A percentile compares a stretch with the other conserved stretches of the same genome.
These are phyloP conservation scores for Prunus davidiana DNA, from an alignment of 306 rosid species.

Conservation along the genomic window DNA sequence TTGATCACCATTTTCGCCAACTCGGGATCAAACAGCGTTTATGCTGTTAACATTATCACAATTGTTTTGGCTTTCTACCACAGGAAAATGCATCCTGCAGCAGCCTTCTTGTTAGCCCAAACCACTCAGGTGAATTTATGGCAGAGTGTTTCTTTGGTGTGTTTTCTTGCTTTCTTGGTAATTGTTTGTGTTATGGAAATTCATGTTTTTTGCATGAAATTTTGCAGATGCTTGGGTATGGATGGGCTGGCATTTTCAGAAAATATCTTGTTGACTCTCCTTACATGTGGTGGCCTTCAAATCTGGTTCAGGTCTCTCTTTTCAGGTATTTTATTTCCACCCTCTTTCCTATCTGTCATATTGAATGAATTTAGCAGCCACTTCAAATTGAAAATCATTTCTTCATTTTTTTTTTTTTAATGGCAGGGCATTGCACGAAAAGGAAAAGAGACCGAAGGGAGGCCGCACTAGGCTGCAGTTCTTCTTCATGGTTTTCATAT, in stretches of 20 bases:
- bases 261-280: slow-evolving; percentile 45
- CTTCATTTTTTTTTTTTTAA: not conserved
- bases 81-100: slow-evolving; percentile 16
- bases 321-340: slow-evolving; percentile 26
- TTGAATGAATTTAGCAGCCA: not conserved
- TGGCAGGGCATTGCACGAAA: slow-evolving; percentile 42
- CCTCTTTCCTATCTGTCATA: not conserved
- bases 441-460: slow-evolving; percentile 37
- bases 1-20: slow-evolving; percentile 40
- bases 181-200: not conserved
- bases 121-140: slow-evolving; percentile 30
- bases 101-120: slow-evolving; percentile 30
- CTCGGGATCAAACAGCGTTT: slow-evolving; percentile 27
- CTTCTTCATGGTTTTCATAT: slow-evolving; percentile 24
- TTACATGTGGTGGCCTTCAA: slow-evolving; percentile 48
- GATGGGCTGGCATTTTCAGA: slow-evolving; percentile 45
- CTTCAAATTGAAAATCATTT: not conserved
- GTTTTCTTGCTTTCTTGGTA: not conserved
- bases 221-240: slow-evolving; percentile 43
- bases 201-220: not conserved
- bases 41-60: slow-evolving; percentile 29
- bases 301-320: slow-evolving; percentile 40
- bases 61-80: slow-evolving; percentile 35
- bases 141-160: too few species aligned
- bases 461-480: slow-evolving; percentile 37